Conservation (phyloP, 306 rosid genomes). For the Vicia villosa region DNA sequence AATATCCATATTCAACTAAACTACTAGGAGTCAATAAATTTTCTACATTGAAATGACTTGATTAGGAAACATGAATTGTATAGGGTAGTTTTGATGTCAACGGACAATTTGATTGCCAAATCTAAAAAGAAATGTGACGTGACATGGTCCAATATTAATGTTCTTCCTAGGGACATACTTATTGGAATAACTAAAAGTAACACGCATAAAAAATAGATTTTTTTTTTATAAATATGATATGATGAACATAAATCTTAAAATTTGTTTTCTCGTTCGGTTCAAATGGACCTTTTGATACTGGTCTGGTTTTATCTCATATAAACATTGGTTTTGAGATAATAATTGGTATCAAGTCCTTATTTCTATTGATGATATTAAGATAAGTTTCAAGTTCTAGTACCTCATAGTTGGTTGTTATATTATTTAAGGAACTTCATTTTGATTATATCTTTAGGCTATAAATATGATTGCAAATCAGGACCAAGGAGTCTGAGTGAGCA, state of each 20-base stretch:
- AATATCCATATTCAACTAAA: too few species aligned
- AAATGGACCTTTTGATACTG: background rate
- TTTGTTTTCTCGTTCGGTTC: background rate
- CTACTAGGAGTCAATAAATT: too few species aligned
- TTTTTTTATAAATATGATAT: background rate
- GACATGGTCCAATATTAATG: constrained; percentile 7
- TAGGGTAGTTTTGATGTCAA: background rate
- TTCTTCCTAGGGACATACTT: background rate
- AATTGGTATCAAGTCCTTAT: too few species aligned
- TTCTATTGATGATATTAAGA: too few species aligned
- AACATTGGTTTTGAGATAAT: background rate
- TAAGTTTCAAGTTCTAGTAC: too few species aligned
- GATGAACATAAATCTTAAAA: background rate
- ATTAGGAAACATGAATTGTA: background rate
- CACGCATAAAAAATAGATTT: too few species aligned
- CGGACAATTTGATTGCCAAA: background rate
- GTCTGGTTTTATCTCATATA: background rate
- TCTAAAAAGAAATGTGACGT: background rate
- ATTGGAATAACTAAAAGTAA: too few species aligned
- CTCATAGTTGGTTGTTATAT: too few species aligned
- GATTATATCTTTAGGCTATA: too few species aligned
- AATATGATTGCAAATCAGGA: too few species aligned
- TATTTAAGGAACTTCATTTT: too few species aligned
- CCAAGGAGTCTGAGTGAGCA: too few species aligned
- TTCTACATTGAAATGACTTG: background rate